Base-by-base conservation (phyloP, 2,329 filamentous ascomycete genomes). In the Colletotrichum zoysiae region DNA sequence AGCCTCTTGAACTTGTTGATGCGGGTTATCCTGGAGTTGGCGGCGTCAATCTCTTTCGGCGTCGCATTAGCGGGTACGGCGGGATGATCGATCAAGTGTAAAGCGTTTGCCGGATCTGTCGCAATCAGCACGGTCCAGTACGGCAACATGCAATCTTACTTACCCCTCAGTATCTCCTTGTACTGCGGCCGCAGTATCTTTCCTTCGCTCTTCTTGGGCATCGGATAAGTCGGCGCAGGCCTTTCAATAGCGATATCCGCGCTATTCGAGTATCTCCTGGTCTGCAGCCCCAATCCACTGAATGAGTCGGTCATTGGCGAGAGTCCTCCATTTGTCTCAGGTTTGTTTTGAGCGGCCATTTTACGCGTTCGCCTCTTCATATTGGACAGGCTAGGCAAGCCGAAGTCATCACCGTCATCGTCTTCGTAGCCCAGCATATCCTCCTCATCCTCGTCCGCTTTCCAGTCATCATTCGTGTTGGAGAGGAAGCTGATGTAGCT, bases 1-100 rank as follows among this genome's bases (percentile, higher is more conserved):
- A 99, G 93, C 77, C 92, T 93, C 82, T 99, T 99, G 84, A 99
- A 99, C 80, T 98, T 98, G 84, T 99, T 98, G 80, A 99, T 99
- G 74, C 96, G 91, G 8, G 93, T 93, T 77, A 97, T 96, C 72
- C 94, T 91, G 56, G 95, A 93, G 68, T 93, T 95, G 79, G 97
- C 91, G 16, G 91, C 92, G 78, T 98, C 95, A 23, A 92, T 86
- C 79, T 98, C 94, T 80, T 97, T 98, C 1, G 91, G 87, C 0
- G 91, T 89, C 2, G 95, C 94, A 78, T 92, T 92, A 35, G 88
- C 83, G 14, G 94, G 90, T 57, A 93, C 86, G 0, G 93, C 84
- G 7, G 95, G 91, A 81, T 99, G 95, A 76, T 93, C 93, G 77
- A 99, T 98, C 9, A 99, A 89, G 80, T 99, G 95, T 56, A 99